A percentile compares a stretch with the other conserved stretches of the same genome.
Evolutionary conservation across 1,284 basidiomycete genomes (phyloP).

Genomic region (Irpex sp.): DNA sequence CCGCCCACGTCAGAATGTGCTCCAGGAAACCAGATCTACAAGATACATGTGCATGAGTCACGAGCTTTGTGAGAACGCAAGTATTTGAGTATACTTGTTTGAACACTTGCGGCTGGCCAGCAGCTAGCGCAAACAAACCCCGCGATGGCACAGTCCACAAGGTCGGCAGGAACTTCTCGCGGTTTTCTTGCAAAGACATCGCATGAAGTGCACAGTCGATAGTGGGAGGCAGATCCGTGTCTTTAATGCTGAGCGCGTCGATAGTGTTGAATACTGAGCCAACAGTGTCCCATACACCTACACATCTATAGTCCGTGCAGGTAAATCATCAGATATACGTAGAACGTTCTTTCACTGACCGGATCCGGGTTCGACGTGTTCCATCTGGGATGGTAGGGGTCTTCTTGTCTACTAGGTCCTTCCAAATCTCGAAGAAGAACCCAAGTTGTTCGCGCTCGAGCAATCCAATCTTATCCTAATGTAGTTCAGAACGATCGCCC

Average conservation of each 20-base stretch:
- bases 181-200: conserved; percentile 25
- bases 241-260: conserved; percentile 21
- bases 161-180: conserved; percentile 24
- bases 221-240: conserved; percentile 18
- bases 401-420: conserved; percentile 12
- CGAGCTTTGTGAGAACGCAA: too few relatives aligned
- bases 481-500: not conserved
- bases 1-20: conserved; percentile 6
- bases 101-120: not conserved
- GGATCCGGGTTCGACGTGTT: conserved; percentile 14
- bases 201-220: conserved; percentile 26
- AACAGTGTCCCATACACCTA: conserved; percentile 29
- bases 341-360: conserved; percentile 9
- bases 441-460: conserved; percentile 15
- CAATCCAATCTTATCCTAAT: conserved; percentile 18
- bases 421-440: conserved; percentile 19
- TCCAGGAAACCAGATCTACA: conserved; percentile 5
- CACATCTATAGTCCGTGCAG: conserved; percentile 13
- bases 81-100: not conserved
- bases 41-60: not conserved
- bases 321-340: not conserved
- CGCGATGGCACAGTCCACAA: conserved; percentile 17
- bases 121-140: not conserved
- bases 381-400: conserved; percentile 11
- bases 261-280: conserved; percentile 20